Evolutionary conservation across 2,329 filamentous ascomycete species (phyloP), one percentile per base, ranked within the genome.

Genomic region (Ophiocordyceps camponoti-floridani): DNA sequence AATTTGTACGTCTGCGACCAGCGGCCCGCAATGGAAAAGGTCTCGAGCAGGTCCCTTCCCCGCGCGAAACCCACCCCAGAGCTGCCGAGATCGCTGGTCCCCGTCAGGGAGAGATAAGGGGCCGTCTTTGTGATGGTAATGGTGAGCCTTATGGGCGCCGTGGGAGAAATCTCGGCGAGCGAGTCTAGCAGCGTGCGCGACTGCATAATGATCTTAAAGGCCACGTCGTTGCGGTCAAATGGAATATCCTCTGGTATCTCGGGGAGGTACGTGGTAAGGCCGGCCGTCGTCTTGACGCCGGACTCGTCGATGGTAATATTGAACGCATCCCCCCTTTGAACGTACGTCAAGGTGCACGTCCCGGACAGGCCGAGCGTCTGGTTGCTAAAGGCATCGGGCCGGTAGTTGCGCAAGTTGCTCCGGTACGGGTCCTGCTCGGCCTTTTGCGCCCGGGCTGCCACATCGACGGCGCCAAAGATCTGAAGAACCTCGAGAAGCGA

Each of bases 131-230:
- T 77, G 1, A 78, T 78, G 10, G 71, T 70, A 44, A 94, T 72
- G 12, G 78, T 80, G 23, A 94, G 68, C 37, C 77, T 73, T 5
- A 76, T 75, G 0, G 86, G 87, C n/a, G 73, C 77, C 26, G 87
- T 82, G 12, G 73, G 73, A 1, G 72, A 74, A 42, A 82, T 71
- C 56, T 89, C 84, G 1, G 74, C 71, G 38, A 88, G 67, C 14
- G 79, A 77, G 54, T 88, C 83, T 11, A 82, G 71, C 4, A 89
- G 72, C 62, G 75, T 81, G 31, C 73, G 73, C 11, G 81, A 76
- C 52, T 81, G 83, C 83, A 95, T 94, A 57, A 98, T 96, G 47
- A 94, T 86, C 60, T 96, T 98, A 66, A 95, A 83, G 9, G 77
- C 70, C 9, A 96, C 69, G 44, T 79, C 75, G 43, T 86, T 75